Percentiles rank a stretch among this genome's conserved stretches.
These are phyloP conservation scores for Ceratobasidium sp. DNA, from an alignment of 1,284 basidiomycete species.

Conservation along the genomic window DNA sequence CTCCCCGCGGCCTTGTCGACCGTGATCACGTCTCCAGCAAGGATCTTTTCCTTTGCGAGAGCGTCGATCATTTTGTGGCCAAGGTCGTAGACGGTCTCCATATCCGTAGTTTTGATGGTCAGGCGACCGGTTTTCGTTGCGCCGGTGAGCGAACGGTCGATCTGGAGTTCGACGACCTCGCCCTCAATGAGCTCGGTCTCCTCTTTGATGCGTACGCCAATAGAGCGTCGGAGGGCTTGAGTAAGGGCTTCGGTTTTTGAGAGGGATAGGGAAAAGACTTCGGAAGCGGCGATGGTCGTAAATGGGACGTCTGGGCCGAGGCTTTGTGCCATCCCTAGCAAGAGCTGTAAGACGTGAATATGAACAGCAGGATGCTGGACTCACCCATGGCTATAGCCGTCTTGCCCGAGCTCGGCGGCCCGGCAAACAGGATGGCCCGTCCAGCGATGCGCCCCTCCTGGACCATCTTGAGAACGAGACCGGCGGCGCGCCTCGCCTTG, in stretches of 20 bases:
- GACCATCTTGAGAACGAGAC: constrained; percentile 98
- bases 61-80: constrained; percentile 99
- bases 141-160: constrained; percentile 95
- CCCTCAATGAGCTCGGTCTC: constrained; percentile 98
- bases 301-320: constrained; percentile 95
- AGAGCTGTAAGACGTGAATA: neutral
- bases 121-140: constrained; percentile 98
- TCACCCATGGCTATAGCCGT: constrained; percentile 95
- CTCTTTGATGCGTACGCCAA: constrained; percentile 95
- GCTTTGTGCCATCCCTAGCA: constrained; percentile 95
- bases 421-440: constrained; percentile 94
- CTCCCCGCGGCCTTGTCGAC: constrained; percentile 99
- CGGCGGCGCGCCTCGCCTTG: constrained; percentile 95
- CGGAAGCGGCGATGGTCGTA: constrained; percentile 95
- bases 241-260: constrained; percentile 98
- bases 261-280: constrained; percentile 98
- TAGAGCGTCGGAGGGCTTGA: constrained; percentile 94
- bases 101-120: constrained; percentile 98
- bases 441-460: constrained; percentile 96
- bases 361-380: constrained; percentile 50
- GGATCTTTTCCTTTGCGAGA: constrained; percentile 94
- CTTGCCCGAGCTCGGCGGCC: constrained; percentile 96
- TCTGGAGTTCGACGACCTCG: constrained; percentile 98
- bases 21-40: constrained; percentile 94
- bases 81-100: constrained; percentile 99